These are phyloP conservation scores for Termitomyces eurrhizus DNA, from an alignment of 768 basidiomycete genomes.

Conservation along the genomic window DNA sequence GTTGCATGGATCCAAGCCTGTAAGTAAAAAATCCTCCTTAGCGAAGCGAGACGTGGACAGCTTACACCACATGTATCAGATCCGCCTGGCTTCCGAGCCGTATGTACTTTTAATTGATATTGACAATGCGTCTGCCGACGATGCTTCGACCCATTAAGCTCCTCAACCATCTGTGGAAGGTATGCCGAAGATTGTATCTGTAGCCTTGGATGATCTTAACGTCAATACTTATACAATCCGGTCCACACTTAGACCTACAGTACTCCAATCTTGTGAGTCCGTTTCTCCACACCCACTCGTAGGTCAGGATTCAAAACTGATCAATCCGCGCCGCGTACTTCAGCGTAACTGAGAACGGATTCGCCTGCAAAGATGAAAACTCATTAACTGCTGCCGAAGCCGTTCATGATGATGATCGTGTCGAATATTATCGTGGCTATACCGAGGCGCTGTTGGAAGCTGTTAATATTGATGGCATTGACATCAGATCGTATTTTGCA, in stretches of 20 bases:
- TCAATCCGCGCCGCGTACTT: not conserved
- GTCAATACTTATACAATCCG: not conserved
- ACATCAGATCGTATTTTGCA: conserved; percentile 57
- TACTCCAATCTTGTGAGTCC: conserved; percentile 51
- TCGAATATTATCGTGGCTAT: conserved; percentile 58
- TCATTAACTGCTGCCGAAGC: conserved; percentile 41
- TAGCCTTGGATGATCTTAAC: not conserved
- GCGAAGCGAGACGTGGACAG: not conserved
- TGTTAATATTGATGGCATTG: conserved; percentile 52
- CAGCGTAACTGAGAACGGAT: conserved; percentile 70
- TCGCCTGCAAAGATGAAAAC: conserved; percentile 59
- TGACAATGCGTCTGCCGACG: not conserved
- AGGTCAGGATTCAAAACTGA: not conserved
- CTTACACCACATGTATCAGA: conserved; percentile 25
- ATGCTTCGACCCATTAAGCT: conserved; percentile 26
- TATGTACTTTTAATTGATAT: conserved; percentile 21
- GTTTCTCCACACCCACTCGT: not conserved
- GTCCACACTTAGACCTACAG: conserved; percentile 27
- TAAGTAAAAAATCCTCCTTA: conserved; percentile 24
- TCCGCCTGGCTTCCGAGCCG: conserved; percentile 56
- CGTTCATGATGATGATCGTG: conserved; percentile 53
- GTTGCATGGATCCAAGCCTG: conserved; percentile 62
- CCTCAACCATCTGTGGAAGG: conserved; percentile 66
- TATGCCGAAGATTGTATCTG: conserved; percentile 15
- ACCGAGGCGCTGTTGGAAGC: conserved; percentile 50